Evolutionary conservation across 2,329 filamentous ascomycete genomes (phyloP), one percentile per base, ranked within the genome.

Genomic region (Alternaria ventricosa): DNA sequence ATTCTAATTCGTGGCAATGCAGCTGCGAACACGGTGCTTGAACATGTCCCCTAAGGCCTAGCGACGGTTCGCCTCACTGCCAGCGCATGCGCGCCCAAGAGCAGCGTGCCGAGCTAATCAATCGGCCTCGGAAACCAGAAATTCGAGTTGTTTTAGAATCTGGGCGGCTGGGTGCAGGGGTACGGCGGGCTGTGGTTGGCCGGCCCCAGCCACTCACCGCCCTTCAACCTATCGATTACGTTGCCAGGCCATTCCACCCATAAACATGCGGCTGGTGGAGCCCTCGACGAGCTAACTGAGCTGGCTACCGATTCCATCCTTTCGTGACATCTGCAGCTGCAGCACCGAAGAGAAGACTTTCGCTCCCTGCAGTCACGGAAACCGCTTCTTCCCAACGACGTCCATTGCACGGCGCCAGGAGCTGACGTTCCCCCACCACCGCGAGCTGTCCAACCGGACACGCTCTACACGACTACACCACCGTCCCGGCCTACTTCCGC

Each of bases 371-470:
- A 53, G 54, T 58, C 33, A 22, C 46, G 9, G 60, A 65, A 25
- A 41, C 46, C 53, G 41, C 61, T 66, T 60, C 18, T 43, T 25
- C 15, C 51, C 50, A 22, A 45, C 44, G 58, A 58, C 66, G 55
- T 65, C 64, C 61, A 68, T 60, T 62, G 56, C 58, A 58, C 67
- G 65, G 62, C 67, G 67, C 67, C 67, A 65, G 67, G 68, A 71
- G 50, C 69, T 72, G 74, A 69, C 67, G 63, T 66, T 61, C 69
- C 63, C 55, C 69, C 55, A 68, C 63, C 61, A 51, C 57, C 50
- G 51, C 63, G 71, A 74, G 73, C 72, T 75, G 72, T 77, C 75
- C 75, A 60, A 73, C 72, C 65, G 74, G 76, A 68, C 75, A 72
- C 72, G 77, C 73, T 77, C 74, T 63, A 64, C 67, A 53, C 36